Conservation (phyloP, 352 stramenopile species). For the Elongisporangium undulatum region DNA sequence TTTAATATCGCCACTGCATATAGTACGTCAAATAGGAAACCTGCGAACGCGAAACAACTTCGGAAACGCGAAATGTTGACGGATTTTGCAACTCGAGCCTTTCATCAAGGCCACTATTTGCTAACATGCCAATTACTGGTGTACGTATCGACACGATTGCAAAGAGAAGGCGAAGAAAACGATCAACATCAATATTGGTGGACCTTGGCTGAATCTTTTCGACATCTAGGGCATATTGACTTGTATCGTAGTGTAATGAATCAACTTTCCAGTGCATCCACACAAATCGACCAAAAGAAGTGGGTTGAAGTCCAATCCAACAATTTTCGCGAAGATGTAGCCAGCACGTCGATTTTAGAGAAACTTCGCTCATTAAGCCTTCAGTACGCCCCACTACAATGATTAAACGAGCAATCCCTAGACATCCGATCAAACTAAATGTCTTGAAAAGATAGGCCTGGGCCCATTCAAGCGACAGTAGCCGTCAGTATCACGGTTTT, state of each 20-base stretch:
- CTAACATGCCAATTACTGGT: conserved; percentile 35
- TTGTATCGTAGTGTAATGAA: conserved; percentile 37
- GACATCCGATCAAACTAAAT: no score
- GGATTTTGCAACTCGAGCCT: conserved; percentile 42
- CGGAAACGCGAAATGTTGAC: conserved; percentile 50
- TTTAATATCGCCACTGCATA: neutral
- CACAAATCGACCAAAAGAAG: neutral
- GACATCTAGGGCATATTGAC: conserved; percentile 48
- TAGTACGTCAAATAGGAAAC: neutral
- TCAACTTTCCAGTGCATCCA: conserved; percentile 1
- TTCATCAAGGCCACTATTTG: conserved; percentile 47
- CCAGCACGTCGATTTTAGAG: neutral
- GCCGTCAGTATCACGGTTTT: no score
- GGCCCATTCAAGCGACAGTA: no score
- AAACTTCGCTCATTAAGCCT: neutral
- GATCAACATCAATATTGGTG: conserved; percentile 35
- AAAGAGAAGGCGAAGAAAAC: neutral
- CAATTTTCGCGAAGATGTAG: conserved; percentile 3
- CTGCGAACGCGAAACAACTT: neutral
- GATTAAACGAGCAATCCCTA: no score
- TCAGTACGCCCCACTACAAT: neutral
- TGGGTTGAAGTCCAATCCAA: neutral
- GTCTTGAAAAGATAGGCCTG: no score
- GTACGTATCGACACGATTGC: conserved; percentile 33
- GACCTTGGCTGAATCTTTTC: conserved; percentile 54